Base-by-base conservation (phyloP, 2,329 filamentous ascomycete species). In the Arthrobotrys musiformis region DNA sequence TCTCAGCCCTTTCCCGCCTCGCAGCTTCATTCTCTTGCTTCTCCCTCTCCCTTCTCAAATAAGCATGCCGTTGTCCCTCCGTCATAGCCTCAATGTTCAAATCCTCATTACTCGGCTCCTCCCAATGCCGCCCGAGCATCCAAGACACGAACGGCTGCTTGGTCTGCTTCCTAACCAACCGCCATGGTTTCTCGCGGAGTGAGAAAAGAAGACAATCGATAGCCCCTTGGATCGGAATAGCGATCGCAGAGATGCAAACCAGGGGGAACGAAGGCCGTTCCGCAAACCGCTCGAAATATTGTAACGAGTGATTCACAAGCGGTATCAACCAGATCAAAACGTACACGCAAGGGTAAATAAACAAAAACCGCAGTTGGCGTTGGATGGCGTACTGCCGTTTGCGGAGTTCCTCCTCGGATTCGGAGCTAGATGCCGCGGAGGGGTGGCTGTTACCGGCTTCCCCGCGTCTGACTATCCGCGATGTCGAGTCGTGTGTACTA, bases 261-360 rank as follows among this genome's bases (percentile, higher is more conserved):
- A 94, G 83, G 64, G 84, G 86, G 79, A 88, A 90, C 0, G 91
- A 86, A 0, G 87, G 87, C 56, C 87, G 82, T 15, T 82, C 79
- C 5, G 85, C 86, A 67, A 85, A 88, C 60, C 84, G 81, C 58
- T 89, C 85, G 78, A 86, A 85, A 83, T 90, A 91, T 64, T 86
- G 86, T 60, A 90, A 83, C 60, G 89, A 85, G 82, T 93, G 90
- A 1, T 86, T 86, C 1, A 90, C 84, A 80, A 93, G 92, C 0
- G 92, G 92, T 6, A 92, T 84, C 2, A 91, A 83, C 92, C 92
- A 94, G 79, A 92, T 88, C 3, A 88, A 83, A 19, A 92, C 86
- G 82, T 94, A 94, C 2, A 91, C 87, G 17, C 90, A 82, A 0
- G 92, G 92, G 82, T 94, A 94, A 56, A 93, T 89, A 83, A 94